Evolutionary conservation across 176 grass and related monocot species (phyloP), one percentile per base, ranked within the genome.

Genomic region (Aegilops speltoides): DNA sequence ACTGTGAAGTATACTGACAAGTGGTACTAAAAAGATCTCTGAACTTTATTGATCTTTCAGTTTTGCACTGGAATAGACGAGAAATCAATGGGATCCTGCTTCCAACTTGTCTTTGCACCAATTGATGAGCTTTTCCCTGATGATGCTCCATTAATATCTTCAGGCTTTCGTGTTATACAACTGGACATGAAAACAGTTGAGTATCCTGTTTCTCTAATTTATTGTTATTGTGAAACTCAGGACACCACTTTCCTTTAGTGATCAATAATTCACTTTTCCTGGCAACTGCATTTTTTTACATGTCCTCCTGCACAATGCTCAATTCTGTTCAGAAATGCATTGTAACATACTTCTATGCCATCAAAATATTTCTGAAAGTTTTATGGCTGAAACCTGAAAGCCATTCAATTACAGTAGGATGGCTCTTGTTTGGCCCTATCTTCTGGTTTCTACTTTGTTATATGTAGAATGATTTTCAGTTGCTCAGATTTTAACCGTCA

Each of bases 71-170:
- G 97, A 78, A 94, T 93, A 63, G 97, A 97, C 37, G 97, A 99
- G 68, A 97, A 99, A 91, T 91, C 94, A 19, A 77, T 94, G 88
- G 97, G 97, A 79, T 96, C 94, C 22, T 97, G 97, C 83, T 93
- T 93, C 74, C 97, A 99, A 71, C 97, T 99, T 96, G 94, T 99
- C 54, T 99, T 97, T 90, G 92, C 97, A 62, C 92, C 92, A 78
- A 94, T 99, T 12, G 92, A 99, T 79, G 97, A 99, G 69, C 92
- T 90, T 85, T 99, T 99, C 81, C 94, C 97, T 70, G 97, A 99
- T 52, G 97, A 99, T 86, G 92, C 94, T 85, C 94, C 94, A 0
- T 83, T 99, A 41, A 68, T 99, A 66, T 92, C 97, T 66, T 99
- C 97, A 79, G 97, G 97, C 31, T 99, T 99, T 32, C 91, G 94